phyloP scores from a whole-genome alignment of 768 basidiomycete genomes.

The Peribolospora baueri region DNA sequence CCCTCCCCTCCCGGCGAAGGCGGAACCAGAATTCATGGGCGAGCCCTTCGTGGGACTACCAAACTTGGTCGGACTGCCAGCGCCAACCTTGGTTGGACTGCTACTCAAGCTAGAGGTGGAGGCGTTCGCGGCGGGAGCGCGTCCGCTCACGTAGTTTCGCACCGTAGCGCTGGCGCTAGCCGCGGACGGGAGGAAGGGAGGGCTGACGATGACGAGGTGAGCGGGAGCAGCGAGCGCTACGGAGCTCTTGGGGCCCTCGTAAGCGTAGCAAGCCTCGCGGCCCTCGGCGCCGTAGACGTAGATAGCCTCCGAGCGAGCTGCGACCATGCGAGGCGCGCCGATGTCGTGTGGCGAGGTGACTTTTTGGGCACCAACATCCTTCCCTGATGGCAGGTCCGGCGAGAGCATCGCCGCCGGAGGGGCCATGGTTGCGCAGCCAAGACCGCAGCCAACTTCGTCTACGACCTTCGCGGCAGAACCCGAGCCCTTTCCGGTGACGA shows the following conservation, averaged over 20 bases:
- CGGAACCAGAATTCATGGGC: neutral
- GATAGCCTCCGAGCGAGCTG: constrained; percentile 77
- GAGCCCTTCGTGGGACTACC: constrained; percentile 33
- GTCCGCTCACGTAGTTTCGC: constrained; percentile 37
- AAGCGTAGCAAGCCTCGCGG: constrained; percentile 61
- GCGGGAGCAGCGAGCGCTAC: neutral
- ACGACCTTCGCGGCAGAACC: constrained; percentile 34
- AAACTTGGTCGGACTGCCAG: constrained; percentile 4
- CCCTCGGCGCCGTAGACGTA: constrained; percentile 64
- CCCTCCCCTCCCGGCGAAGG: constrained; percentile 6
- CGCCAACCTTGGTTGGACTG: neutral
- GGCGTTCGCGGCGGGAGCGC: constrained; percentile 20
- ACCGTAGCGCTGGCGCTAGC: constrained; percentile 47
- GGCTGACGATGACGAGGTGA: constrained; percentile 73
- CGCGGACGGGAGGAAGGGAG: constrained; percentile 46
- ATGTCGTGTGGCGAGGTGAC: too few relatives aligned
- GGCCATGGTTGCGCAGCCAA: constrained; percentile 69
- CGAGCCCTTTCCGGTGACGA: constrained; percentile 39
- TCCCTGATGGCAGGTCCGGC: constrained; percentile 30
- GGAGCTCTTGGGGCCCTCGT: constrained; percentile 29
- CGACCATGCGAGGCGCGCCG: constrained; percentile 33
- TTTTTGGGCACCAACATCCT: constrained; percentile 10
- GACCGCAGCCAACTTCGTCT: constrained; percentile 60
- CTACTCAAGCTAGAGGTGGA: neutral
- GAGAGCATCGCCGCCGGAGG: constrained; percentile 51